Percentiles rank a stretch among this genome's conserved stretches.
Conservation (phyloP, 805 yeast genomes). For the Wickerhamomyces canadensis region DNA sequence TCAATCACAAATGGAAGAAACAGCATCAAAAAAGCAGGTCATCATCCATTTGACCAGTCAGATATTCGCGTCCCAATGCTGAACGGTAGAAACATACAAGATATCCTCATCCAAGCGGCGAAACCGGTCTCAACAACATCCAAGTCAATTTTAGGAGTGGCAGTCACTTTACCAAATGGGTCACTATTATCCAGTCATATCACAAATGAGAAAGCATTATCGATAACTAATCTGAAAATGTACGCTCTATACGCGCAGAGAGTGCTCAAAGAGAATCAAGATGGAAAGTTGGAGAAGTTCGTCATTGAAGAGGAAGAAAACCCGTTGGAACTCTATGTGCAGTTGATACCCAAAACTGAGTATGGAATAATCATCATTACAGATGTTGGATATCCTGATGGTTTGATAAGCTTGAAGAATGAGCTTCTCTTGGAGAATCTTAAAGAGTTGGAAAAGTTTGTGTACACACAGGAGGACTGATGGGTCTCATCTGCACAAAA, state of each 20-base stretch:
- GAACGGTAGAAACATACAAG: constrained; percentile 14
- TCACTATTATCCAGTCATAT: constrained; percentile 12
- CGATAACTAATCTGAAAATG: constrained; percentile 15
- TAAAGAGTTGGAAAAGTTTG: constrained; percentile 17
- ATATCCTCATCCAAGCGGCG: constrained; percentile 12
- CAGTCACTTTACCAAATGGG: constrained; percentile 13
- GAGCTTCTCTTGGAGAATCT: constrained; percentile 9
- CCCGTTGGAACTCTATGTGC: constrained; percentile 5
- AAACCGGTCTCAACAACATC: constrained; percentile 14
- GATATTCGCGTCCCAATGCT: constrained; percentile 9
- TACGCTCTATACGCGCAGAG: constrained; percentile 12
- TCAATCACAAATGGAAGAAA: not conserved
- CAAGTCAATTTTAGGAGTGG: constrained; percentile 10
- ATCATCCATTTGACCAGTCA: too few relatives aligned
- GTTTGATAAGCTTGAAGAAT: constrained; percentile 16
- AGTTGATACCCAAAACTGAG: constrained; percentile 12
- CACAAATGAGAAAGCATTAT: not conserved
- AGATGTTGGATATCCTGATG: constrained; percentile 21
- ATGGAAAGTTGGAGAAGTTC: constrained; percentile 4
- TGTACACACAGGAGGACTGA: too few relatives aligned
- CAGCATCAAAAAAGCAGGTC: too few relatives aligned
- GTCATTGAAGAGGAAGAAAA: constrained; percentile 3
- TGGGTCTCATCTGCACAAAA: too few relatives aligned
- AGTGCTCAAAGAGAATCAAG: not conserved
- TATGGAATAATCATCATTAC: constrained; percentile 16